A percentile compares a stretch with the other conserved stretches of the same genome.
Evolutionary conservation across 2,329 filamentous ascomycete species (phyloP).

Genomic region (Fusarium hostae): DNA sequence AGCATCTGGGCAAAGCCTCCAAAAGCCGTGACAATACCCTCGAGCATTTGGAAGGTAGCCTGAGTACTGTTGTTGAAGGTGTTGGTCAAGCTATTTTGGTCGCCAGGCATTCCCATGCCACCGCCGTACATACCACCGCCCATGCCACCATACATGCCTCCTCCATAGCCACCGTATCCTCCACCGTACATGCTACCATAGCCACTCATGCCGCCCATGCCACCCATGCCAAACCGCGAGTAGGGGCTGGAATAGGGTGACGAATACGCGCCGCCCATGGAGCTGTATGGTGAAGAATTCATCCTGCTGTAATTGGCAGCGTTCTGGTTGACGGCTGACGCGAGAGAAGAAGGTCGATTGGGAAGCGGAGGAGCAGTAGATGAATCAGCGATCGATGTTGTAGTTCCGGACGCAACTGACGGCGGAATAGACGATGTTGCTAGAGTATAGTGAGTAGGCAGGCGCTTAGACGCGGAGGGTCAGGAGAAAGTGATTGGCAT

Average conservation of each 20-base stretch:
- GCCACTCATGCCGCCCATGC: slow-evolving; percentile 16
- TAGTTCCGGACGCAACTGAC: slow-evolving; percentile 54
- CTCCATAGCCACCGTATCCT: slow-evolving; percentile 54
- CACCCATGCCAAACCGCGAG: slow-evolving; percentile 53
- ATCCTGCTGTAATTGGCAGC: slow-evolving; percentile 81
- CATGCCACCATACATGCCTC: slow-evolving; percentile 55
- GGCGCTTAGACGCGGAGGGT: slow-evolving; percentile 32
- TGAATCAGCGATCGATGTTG: slow-evolving; percentile 50
- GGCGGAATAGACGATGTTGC: slow-evolving; percentile 57
- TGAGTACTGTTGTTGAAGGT: slow-evolving; percentile 95
- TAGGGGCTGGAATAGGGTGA: slow-evolving; percentile 56
- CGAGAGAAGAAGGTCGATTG: slow-evolving; percentile 81
- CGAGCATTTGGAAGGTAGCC: slow-evolving; percentile 97
- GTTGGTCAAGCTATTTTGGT: slow-evolving; percentile 94
- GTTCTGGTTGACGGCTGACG: slow-evolving; percentile 85
- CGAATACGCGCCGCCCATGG: slow-evolving; percentile 56
- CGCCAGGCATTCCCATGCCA: slow-evolving; percentile 72
- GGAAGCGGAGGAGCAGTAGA: slow-evolving; percentile 76
- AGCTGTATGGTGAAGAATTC: slow-evolving; percentile 63
- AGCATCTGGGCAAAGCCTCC: slow-evolving; percentile 99
- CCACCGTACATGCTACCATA: slow-evolving; percentile 44
- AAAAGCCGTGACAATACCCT: slow-evolving; percentile 96
- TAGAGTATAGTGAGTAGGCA: slow-evolving; percentile 39
- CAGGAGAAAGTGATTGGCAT: not conserved
- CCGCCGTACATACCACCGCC: slow-evolving; percentile 54